phyloP scores from a whole-genome alignment of 495 filamentous ascomycete genomes.

The Evansstolkia leycettana region DNA sequence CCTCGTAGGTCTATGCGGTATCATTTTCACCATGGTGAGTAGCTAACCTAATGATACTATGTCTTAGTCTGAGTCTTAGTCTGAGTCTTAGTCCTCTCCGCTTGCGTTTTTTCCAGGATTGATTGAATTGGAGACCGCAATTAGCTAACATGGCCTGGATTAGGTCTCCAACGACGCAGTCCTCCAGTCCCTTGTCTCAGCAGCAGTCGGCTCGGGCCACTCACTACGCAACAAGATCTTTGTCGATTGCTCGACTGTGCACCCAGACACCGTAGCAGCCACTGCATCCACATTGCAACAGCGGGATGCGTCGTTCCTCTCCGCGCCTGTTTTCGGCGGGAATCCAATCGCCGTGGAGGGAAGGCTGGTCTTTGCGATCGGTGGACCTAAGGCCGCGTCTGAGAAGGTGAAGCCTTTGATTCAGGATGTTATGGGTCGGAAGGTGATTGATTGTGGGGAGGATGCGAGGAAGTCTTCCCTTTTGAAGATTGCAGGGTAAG shows the following conservation, averaged over 20 bases:
- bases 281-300: constrained; percentile 23
- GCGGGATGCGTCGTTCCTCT: constrained; percentile 24
- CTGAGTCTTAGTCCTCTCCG: no score
- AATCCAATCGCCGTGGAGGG: constrained; percentile 31
- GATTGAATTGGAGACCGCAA: no score
- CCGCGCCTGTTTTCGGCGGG: constrained; percentile 34
- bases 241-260: constrained; percentile 37
- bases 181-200: constrained; percentile 22
- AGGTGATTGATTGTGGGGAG: constrained; percentile 35
- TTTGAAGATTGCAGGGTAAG: constrained; percentile 34
- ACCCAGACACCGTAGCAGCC: constrained; percentile 24
- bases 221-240: constrained; percentile 35
- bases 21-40: constrained; percentile 36
- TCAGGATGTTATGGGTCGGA: constrained; percentile 32
- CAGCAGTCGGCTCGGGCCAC: constrained; percentile 16
- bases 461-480: constrained; percentile 33
- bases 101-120: no score
- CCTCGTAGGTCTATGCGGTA: constrained; percentile 23
- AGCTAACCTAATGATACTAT: no score
- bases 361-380: constrained; percentile 36
- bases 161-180: constrained; percentile 33
- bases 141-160: no score
- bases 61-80: no score
- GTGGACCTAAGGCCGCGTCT: constrained; percentile 22
- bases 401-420: constrained; percentile 30